Conservation (phyloP, 169 alveolate species). For the Blepharisma undulans region DNA sequence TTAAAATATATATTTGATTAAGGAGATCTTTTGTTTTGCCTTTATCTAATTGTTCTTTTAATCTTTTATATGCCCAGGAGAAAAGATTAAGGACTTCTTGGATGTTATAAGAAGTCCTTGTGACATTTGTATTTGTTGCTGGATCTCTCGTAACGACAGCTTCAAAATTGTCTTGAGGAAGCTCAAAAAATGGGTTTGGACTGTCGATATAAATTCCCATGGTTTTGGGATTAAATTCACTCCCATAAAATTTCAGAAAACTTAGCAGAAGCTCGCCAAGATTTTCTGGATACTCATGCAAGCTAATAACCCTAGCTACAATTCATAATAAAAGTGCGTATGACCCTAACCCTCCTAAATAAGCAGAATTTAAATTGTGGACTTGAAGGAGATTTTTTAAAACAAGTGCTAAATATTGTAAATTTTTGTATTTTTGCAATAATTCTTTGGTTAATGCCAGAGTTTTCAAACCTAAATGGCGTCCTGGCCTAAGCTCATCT, state of each 20-base stretch:
- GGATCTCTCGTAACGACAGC: conserved; percentile 22
- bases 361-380: conserved; percentile 2
- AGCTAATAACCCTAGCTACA: neutral
- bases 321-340: conserved; percentile 10
- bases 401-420: conserved; percentile 1
- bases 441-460: neutral
- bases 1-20: neutral
- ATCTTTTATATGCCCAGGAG: neutral
- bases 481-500: neutral
- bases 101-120: neutral
- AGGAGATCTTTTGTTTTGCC: neutral
- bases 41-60: neutral
- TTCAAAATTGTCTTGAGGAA: neutral
- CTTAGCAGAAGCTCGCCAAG: neutral
- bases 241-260: conserved; percentile 5
- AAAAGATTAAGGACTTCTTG: conserved; percentile 8
- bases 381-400: conserved; percentile 2
- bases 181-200: neutral
- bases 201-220: neutral
- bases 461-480: conserved; percentile 1
- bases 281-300: neutral
- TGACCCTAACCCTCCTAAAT: conserved; percentile 14
- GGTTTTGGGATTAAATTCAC: conserved; percentile 1
- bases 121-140: neutral
- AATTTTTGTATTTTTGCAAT: neutral